Conservation (phyloP, 208 protist genomes). For the Leishmania lainsoni region DNA sequence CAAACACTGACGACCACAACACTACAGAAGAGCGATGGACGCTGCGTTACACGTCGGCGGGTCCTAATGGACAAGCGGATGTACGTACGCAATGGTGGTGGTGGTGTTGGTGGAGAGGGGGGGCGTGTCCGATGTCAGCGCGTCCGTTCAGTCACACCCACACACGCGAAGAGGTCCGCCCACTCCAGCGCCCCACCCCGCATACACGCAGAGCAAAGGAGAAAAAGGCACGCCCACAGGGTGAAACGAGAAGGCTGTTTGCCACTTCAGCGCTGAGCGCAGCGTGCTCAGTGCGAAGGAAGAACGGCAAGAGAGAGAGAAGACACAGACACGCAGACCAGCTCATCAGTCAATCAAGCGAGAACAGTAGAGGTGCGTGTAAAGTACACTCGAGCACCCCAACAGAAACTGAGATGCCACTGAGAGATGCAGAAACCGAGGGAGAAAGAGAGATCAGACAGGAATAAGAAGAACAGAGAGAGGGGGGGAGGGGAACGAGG, state of each 20-base stretch:
- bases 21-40: background rate
- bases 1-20: background rate
- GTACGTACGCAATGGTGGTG: background rate
- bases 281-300: background rate
- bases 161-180: background rate
- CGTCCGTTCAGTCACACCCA: background rate
- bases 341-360: background rate
- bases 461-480: conserved; percentile 10
- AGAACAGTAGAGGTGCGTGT: no score
- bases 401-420: background rate
- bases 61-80: background rate
- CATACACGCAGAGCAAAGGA: background rate
- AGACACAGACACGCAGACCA: background rate
- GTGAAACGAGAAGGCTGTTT: background rate
- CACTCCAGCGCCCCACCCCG: background rate
- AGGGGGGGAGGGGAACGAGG: background rate
- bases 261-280: background rate
- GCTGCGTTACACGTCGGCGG: background rate
- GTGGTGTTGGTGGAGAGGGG: no score
- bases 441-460: background rate
- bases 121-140: background rate
- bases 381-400: background rate
- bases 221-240: background rate
- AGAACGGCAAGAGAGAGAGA: background rate
- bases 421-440: conserved; percentile 6